Evolutionary conservation across 1,284 basidiomycete species (phyloP).

Genomic region (Ceratobasidium sp.): DNA sequence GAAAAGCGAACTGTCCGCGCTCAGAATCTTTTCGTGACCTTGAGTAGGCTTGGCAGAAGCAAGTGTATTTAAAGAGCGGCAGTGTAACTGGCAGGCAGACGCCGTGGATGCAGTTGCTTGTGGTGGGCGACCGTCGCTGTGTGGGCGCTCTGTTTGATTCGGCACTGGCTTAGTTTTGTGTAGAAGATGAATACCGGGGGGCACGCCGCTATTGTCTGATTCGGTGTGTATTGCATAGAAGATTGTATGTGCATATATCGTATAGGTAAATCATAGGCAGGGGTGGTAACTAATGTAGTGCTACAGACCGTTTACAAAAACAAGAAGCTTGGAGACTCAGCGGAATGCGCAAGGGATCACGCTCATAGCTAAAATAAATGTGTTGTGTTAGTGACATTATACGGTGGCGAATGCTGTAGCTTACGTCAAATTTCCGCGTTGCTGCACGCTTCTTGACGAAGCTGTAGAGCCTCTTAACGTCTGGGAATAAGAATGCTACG

Average conservation of each 20-base stretch:
- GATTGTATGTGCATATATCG: background rate
- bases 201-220: no score
- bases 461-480: slow-evolving; percentile 59
- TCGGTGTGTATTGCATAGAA: background rate
- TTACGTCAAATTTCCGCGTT: slow-evolving; percentile 23
- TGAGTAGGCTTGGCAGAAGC: no score
- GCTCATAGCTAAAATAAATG: background rate
- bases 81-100: no score
- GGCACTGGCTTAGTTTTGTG: no score
- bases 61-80: no score
- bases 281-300: background rate
- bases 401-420: background rate
- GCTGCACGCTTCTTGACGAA: slow-evolving; percentile 35
- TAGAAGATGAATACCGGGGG: no score
- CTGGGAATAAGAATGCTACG: slow-evolving; percentile 68
- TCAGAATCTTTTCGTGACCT: no score
- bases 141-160: no score
- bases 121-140: no score
- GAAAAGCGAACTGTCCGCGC: no score
- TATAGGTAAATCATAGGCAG: background rate
- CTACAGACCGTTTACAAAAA: background rate
- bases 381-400: background rate
- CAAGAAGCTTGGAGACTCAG: background rate
- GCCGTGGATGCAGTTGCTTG: no score
- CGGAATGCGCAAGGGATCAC: no score